Evolutionary conservation across 805 yeast species (phyloP).

Genomic region (Candida corydali): DNA sequence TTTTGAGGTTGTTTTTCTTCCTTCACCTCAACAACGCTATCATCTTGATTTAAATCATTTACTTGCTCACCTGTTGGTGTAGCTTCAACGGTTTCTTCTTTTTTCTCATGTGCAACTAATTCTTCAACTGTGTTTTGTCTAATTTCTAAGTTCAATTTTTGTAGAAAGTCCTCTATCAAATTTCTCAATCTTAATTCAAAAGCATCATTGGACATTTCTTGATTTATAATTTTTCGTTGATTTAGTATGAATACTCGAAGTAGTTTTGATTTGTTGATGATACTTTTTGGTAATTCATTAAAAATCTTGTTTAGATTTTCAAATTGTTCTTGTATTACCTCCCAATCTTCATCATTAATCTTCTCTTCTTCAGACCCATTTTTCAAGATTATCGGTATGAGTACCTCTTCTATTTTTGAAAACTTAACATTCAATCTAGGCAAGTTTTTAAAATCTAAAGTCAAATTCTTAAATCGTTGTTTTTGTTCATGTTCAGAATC

Average conservation of each 20-base stretch:
- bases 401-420: conserved; percentile 7
- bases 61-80: too few relatives aligned
- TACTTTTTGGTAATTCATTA: conserved; percentile 24
- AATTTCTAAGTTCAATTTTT: conserved; percentile 14
- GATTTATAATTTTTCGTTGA: conserved; percentile 17
- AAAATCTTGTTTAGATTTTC: conserved; percentile 14
- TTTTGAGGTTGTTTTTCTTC: not conserved
- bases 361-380: conserved; percentile 8
- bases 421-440: conserved; percentile 16
- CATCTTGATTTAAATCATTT: too few relatives aligned
- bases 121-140: conserved; percentile 8
- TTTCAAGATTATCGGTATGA: conserved; percentile 9
- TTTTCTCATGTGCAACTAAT: conserved; percentile 1
- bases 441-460: conserved; percentile 9
- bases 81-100: not conserved
- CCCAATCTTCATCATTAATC: conserved; percentile 1
- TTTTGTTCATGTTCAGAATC: conserved; percentile 28
- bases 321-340: conserved; percentile 15
- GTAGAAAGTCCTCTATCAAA: conserved; percentile 20
- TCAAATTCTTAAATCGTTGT: conserved; percentile 21
- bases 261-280: conserved; percentile 26
- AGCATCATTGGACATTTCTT: not conserved
- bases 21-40: too few relatives aligned
- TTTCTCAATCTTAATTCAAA: conserved; percentile 15
- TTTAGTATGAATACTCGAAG: conserved; percentile 28